Conservation (phyloP, 1,284 basidiomycete species). For the Sporisorium scitamineum region DNA sequence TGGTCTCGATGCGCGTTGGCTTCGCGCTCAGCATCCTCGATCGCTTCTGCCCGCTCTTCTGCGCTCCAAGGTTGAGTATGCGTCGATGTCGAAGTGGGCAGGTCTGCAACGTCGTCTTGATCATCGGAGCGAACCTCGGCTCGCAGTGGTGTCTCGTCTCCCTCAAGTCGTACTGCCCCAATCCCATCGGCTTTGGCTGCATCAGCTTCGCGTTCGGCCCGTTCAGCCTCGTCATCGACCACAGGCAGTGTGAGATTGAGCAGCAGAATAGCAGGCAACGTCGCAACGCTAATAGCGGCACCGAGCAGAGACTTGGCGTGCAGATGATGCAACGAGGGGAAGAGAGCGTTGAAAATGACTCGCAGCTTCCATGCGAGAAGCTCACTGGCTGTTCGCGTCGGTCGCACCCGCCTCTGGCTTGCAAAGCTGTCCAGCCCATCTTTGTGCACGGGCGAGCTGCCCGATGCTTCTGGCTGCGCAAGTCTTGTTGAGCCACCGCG, state of each 20-base stretch:
- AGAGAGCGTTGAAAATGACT: slow-evolving; percentile 73
- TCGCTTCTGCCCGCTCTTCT: slow-evolving; percentile 32
- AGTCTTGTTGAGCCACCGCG: background rate
- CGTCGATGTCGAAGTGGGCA: slow-evolving; percentile 9
- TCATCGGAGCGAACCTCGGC: slow-evolving; percentile 37
- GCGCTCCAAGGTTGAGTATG: slow-evolving; percentile 19
- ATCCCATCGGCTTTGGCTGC: slow-evolving; percentile 49
- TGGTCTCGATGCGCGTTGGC: slow-evolving; percentile 45
- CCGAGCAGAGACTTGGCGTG: slow-evolving; percentile 79
- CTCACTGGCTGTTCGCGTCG: slow-evolving; percentile 22
- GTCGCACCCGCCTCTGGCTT: slow-evolving; percentile 29
- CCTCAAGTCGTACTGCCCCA: slow-evolving; percentile 60
- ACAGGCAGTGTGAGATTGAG: slow-evolving; percentile 92
- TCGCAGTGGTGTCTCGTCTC: slow-evolving; percentile 42
- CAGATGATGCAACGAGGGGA: slow-evolving; percentile 87
- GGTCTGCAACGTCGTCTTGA: slow-evolving; percentile 6
- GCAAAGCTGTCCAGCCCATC: slow-evolving; percentile 19
- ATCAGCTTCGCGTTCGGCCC: slow-evolving; percentile 57
- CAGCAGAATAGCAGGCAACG: slow-evolving; percentile 84
- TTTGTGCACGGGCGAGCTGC: slow-evolving; percentile 11
- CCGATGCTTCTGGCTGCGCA: background rate
- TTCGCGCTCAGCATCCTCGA: slow-evolving; percentile 27
- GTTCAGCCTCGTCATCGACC: slow-evolving; percentile 74
- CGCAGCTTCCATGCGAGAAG: slow-evolving; percentile 33
- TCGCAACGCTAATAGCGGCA: slow-evolving; percentile 81